Percentiles rank a stretch among this genome's conserved stretches.
These are phyloP conservation scores for Prosopis cineraria DNA, from an alignment of 306 rosid species.

Conservation along the genomic window DNA sequence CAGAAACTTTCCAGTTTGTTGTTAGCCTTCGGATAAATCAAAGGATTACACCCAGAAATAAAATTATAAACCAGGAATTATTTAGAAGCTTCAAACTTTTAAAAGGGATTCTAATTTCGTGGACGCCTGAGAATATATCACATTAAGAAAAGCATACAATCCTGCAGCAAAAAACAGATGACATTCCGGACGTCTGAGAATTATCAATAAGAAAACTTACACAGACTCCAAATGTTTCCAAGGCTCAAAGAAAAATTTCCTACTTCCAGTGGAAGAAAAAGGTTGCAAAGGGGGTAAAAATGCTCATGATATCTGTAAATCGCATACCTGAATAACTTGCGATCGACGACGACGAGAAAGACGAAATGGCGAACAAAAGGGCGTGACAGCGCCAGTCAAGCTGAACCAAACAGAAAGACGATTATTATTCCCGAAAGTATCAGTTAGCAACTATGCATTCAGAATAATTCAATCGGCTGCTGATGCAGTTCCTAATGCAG, in stretches of 20 bases:
- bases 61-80: conserved; percentile 1
- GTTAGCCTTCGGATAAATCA: conserved; percentile 31
- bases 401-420: background rate
- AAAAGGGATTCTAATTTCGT: background rate
- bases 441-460: conserved; percentile 1
- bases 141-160: conserved; percentile 25
- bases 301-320: conserved; percentile 13
- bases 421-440: background rate
- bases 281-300: background rate
- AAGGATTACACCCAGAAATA: conserved; percentile 4
- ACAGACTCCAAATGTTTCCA: conserved; percentile 2
- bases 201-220: conserved; percentile 8
- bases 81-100: background rate
- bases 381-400: background rate
- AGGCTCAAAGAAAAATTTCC: conserved; percentile 19
- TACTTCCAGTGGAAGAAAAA: conserved; percentile 19
- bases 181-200: background rate
- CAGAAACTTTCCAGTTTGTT: conserved; percentile 38
- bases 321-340: conserved; percentile 38
- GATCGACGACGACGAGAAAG: conserved; percentile 6
- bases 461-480: conserved; percentile 26
- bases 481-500: conserved; percentile 8
- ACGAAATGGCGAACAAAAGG: background rate
- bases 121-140: background rate
- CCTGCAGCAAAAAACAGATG: conserved; percentile 9